phyloP scores from a whole-genome alignment of 2,329 filamentous ascomycete genomes.

The Aspergillus tamarii region DNA sequence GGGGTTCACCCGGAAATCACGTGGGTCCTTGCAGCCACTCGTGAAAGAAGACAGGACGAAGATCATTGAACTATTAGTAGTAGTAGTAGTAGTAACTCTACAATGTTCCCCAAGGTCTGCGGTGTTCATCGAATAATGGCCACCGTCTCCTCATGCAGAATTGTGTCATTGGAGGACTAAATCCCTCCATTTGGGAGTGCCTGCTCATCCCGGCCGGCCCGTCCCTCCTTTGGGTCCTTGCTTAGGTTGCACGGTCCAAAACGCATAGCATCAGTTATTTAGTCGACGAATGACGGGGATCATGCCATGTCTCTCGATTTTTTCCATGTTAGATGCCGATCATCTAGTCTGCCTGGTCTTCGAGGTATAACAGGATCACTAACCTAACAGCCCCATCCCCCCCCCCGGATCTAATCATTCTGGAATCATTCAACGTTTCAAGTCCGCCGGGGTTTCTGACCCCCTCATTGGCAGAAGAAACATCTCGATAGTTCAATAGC shows the following conservation, averaged over 20 bases:
- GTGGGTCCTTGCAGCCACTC: constrained; percentile 24
- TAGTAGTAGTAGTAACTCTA: constrained; percentile 3
- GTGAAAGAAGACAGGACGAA: not conserved
- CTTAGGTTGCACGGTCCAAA: constrained; percentile 19
- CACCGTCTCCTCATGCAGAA: constrained; percentile 4
- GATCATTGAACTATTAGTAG: constrained; percentile 3
- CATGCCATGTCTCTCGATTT: constrained; percentile 3
- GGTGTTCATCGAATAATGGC: not conserved
- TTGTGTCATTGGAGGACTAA: constrained; percentile 8
- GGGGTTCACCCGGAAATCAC: constrained; percentile 33
- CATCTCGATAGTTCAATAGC: constrained; percentile 1
- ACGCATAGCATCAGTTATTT: constrained; percentile 1
- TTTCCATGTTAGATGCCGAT: constrained; percentile 8
- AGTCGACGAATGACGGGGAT: constrained; percentile 5
- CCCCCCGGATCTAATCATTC: not conserved
- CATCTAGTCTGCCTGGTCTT: not conserved
- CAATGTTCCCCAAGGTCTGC: not conserved
- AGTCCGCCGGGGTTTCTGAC: not conserved
- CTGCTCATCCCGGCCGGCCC: constrained; percentile 20
- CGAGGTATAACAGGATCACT: not conserved
- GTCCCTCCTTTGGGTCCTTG: constrained; percentile 18
- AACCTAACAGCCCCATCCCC: not conserved
- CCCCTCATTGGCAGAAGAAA: not conserved
- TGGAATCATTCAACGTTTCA: not conserved
- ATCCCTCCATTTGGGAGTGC: not conserved